Evolutionary conservation across 2,329 filamentous ascomycete genomes (phyloP), one percentile per base, ranked within the genome.

Genomic region (Sordariomycetes sp.): DNA sequence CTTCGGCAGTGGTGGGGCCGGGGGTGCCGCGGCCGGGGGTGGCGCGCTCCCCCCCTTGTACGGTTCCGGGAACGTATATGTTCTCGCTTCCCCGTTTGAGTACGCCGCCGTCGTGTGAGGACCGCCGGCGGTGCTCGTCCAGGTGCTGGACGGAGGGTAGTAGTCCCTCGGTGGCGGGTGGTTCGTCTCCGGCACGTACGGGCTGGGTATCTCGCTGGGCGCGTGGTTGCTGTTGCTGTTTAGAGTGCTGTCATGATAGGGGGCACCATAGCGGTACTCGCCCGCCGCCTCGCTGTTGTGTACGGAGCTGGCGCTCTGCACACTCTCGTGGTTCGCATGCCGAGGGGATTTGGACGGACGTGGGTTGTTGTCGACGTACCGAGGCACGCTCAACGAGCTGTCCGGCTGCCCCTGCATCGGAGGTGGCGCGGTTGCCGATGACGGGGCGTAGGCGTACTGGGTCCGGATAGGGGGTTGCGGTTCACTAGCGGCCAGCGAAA

Each of bases 191-290:
- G 60, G 14, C 65, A 68, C 43, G 62, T 60, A 55, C 53, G 64
- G 62, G 28, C 65, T 62, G 14, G 68, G 59, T 1, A 66, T 61
- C 54, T 64, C 65, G 55, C 71, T 72, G 20, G 62, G 63, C 5
- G 68, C 59, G 40, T 50, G 52, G 34, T 53, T 40, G 52, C 63
- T 65, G 61, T 63, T 68, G 61, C 64, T 67, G 55, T 66, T 66
- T 12, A 62, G 52, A 16, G 61, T 54, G 3, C 73, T 69, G 22
- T 69, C 64, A 18, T 68, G 67, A 60, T 75, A 75, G 2, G 71
- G 74, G 2, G 79, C 74, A 2, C 78, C 77, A 62, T 83, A 84
- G 57, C 81, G 76, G 65, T 84, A 84, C 64, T 84, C 81, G 24
- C 75, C 72, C 0, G 79, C 70, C 3, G 74, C 66, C 48, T 81